These are phyloP conservation scores for Rubia balearica DNA, from an alignment of 305 asterid genomes.

Conservation along the genomic window DNA sequence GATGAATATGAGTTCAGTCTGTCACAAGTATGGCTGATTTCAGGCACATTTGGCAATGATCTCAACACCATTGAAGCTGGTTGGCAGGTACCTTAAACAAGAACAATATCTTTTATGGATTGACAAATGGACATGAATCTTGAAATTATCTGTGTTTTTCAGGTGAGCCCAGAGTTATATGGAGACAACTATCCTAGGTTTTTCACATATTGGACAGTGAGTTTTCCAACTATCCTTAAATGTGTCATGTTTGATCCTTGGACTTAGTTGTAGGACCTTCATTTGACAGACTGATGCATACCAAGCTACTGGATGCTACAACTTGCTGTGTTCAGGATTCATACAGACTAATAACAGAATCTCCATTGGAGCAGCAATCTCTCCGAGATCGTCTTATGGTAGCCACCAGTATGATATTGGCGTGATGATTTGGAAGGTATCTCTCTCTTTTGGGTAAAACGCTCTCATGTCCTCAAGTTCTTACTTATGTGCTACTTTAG, in stretches of 20 bases:
- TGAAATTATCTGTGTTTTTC: slow-evolving; percentile 18
- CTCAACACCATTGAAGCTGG: slow-evolving; percentile 97
- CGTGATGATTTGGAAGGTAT: slow-evolving; percentile 51
- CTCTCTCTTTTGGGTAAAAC: background rate
- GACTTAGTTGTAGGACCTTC: background rate
- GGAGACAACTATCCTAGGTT: slow-evolving; percentile 88
- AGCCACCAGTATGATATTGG: slow-evolving; percentile 43
- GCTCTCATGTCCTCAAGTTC: too few species aligned
- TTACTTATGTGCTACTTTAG: background rate
- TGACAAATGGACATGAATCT: background rate
- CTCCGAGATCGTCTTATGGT: slow-evolving; percentile 42
- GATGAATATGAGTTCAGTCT: slow-evolving; percentile 82
- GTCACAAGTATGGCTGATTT: slow-evolving; percentile 83
- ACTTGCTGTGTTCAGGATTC: slow-evolving; percentile 45
- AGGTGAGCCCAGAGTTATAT: slow-evolving; percentile 84
- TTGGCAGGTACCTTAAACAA: slow-evolving; percentile 56
- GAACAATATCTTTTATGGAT: background rate
- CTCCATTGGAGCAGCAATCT: slow-evolving; percentile 53
- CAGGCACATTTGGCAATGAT: slow-evolving; percentile 86
- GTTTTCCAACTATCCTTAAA: slow-evolving; percentile 12
- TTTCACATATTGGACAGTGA: slow-evolving; percentile 94
- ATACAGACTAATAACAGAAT: slow-evolving; percentile 44
- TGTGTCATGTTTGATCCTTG: background rate
- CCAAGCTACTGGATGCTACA: slow-evolving; percentile 52
- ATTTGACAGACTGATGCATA: slow-evolving; percentile 34